Conservation (phyloP, 192 early-diverging fungal species). For the Backusella mclennaniae region DNA sequence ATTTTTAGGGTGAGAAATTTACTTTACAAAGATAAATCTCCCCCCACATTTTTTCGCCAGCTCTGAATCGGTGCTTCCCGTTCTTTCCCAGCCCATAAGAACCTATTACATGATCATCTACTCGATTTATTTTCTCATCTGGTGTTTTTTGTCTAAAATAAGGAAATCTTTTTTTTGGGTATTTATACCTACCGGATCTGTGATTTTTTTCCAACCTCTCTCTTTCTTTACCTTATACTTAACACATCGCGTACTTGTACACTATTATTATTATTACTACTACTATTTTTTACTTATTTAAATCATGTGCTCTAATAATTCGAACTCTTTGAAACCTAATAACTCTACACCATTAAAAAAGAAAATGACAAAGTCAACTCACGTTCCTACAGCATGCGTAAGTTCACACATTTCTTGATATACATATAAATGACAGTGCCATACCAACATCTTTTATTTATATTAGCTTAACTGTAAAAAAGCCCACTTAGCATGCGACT, state of each 20-base stretch:
- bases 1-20: slow-evolving; percentile 9
- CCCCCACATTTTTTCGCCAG: neutral
- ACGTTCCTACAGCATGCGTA: slow-evolving; percentile 83
- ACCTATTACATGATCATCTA: neutral
- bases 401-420: neutral
- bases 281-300: neutral
- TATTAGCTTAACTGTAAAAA: slow-evolving; percentile 73
- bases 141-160: neutral
- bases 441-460: neutral
- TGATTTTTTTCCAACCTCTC: neutral
- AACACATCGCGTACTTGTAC: neutral
- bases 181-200: neutral
- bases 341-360: slow-evolving; percentile 21
- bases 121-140: neutral
- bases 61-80: neutral
- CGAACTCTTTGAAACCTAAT: neutral
- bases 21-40: neutral
- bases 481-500: slow-evolving; percentile 85
- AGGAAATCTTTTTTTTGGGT: neutral
- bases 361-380: slow-evolving; percentile 55
- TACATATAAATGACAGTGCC: neutral
- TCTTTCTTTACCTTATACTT: neutral
- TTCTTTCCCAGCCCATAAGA: slow-evolving; percentile 8
- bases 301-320: neutral
- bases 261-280: neutral